Base-by-base conservation (phyloP, 768 basidiomycete species). In the Holtermannia corniformis region DNA sequence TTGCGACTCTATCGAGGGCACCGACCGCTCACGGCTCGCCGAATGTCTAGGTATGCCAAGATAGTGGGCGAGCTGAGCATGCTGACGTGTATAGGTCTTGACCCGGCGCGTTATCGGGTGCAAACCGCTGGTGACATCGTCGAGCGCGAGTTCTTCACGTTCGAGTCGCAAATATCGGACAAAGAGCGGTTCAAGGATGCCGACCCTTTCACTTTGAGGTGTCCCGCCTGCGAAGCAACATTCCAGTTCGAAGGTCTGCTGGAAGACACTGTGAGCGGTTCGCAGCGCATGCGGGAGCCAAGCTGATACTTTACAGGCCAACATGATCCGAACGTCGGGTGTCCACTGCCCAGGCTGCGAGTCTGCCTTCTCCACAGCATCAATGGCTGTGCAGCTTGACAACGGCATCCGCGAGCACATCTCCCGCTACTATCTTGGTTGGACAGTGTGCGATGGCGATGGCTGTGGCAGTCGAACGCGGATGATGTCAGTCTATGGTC, bases 1-100 rank as follows among this genome's bases (percentile, higher is more conserved):
- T 46, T 99, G 95, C 68, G 95, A 95, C 41, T 85, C 87, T 1
- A 97, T 99, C 43, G 89, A 95, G 61, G 93, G 92, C 5, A 96
- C 92, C 0, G 93, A 97, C 62, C 80, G 87, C 23, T 77, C 91
- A 5, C 80, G 92, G 28, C 75, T 99, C 20, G 95, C 95, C 0
- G 93, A 97, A 75, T 96, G 90, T 69, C 81, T 99, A 4, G 93
- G 91, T 89, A 67, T 49, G 79, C 71, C n/a, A 19, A 19, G n/a
- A 12, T 16, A 2, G 48, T 49, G 13, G 53, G 51, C 20, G 14
- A 26, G 57, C 54, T 27, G 24, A 37, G 48, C 49, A 58, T 42
- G 43, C 10, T 47, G 21, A 40, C 13, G 4, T 5, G 10, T n/a
- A n/a, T 44, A 71, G 68, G 71, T 27, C 66, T 75, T 41, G 72